Conservation (phyloP, 2,329 filamentous ascomycete genomes). For the Penicillium verrucosum region DNA sequence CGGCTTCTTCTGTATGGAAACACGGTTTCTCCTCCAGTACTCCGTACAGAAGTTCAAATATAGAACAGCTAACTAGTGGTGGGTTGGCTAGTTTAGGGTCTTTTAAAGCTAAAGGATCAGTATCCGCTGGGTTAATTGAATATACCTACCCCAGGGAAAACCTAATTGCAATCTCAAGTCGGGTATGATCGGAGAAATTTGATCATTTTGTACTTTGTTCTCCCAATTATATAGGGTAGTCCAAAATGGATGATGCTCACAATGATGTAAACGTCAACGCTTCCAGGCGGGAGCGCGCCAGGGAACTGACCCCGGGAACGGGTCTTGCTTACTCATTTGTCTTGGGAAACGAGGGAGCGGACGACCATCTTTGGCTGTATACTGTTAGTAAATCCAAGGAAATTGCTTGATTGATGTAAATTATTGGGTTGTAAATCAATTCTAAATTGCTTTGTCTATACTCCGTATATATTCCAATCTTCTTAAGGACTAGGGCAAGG, state of each 20-base stretch:
- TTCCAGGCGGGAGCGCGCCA: slow-evolving; percentile 14
- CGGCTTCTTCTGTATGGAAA: neutral
- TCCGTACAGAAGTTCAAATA: neutral
- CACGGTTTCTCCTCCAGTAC: neutral
- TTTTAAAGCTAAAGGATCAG: neutral
- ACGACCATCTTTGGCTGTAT: neutral
- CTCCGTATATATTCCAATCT: neutral
- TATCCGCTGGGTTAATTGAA: neutral
- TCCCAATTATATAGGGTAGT: neutral
- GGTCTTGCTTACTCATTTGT: slow-evolving; percentile 19
- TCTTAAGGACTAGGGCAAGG: neutral
- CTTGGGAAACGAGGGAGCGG: neutral
- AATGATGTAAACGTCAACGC: slow-evolving; percentile 24
- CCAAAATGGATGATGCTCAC: slow-evolving; percentile 25
- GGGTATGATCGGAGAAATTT: neutral
- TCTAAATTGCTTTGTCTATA: neutral
- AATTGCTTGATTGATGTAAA: neutral
- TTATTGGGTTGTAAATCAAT: too few relatives aligned
- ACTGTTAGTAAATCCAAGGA: neutral
- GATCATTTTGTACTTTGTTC: neutral
- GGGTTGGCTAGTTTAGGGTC: neutral
- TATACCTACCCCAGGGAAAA: neutral
- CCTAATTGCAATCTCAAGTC: neutral
- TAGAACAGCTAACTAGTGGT: neutral
- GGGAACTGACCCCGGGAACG: slow-evolving; percentile 9